Base-by-base conservation (phyloP, 1,284 basidiomycete genomes). In the Rhodofomes roseus region DNA sequence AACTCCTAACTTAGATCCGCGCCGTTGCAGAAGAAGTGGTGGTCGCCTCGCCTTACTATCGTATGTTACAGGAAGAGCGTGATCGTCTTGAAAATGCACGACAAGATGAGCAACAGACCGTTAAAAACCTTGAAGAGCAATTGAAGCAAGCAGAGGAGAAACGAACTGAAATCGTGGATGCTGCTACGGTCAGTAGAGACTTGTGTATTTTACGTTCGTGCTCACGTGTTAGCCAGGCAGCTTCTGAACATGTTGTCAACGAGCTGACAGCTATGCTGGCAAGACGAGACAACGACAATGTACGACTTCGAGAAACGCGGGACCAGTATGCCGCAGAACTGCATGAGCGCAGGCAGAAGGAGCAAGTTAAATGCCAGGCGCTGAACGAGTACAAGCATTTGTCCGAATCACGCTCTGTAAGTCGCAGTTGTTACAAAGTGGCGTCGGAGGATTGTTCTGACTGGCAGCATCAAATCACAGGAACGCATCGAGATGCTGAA, bases 281-380 rank as follows among this genome's bases (percentile, higher is more conserved):
- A 9, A 90, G 88, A 69, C 85, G 89, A 55, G 92, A 96, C 67
- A 74, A 77, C 0, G 94, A 97, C 64, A 82, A 88, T 60, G 77
- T 81, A 18, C 85, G 95, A 50, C 78, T 97, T 36, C 85, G 95
- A 27, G 89, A 90, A 53, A 82, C 89, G 64, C 85, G 95, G 40
- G 94, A 97, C 68, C 90, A 93, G 62, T 77, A 83, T 50, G 75
- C 76, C 14, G 84, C 88, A 1, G 93, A 96, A 67, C 68, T 95
- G 39, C 75, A 80, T 39, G 92, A 95, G 69, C 81, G 89, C 58
- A 87, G 84, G 70, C 81, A 85, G 27, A 84, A 82, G 63, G 91
- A 94, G 41, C 72, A 74, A 46, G 77, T 86, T 57, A 90, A 87
- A 70, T 68, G 81, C 46, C 77, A 83, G n/a, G 86, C 87, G 18